A percentile compares a stretch with the other conserved stretches of the same genome.
These are phyloP conservation scores for Coccinonectria pachysandricola DNA, from an alignment of 2,329 filamentous ascomycete species.

Conservation along the genomic window DNA sequence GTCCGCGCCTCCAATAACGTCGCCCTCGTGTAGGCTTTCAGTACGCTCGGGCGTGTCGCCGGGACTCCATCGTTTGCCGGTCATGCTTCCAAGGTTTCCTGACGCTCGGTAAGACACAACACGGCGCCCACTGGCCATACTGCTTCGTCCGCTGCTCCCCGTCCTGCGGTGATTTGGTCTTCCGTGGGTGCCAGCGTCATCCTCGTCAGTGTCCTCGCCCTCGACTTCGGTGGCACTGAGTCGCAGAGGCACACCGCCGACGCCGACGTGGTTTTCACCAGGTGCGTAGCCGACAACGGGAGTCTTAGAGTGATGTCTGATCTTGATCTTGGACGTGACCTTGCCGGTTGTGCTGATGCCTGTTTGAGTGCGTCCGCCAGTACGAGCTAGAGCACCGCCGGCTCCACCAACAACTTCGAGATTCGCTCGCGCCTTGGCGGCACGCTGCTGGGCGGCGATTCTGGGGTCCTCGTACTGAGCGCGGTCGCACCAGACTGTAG, in stretches of 20 bases:
- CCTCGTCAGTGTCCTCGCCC: constrained; percentile 72
- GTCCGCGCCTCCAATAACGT: constrained; percentile 18
- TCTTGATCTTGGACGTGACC: constrained; percentile 78
- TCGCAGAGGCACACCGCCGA: constrained; percentile 76
- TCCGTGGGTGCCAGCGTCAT: constrained; percentile 40
- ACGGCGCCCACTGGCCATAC: constrained; percentile 43
- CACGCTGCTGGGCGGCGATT: constrained; percentile 69
- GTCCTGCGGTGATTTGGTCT: constrained; percentile 57
- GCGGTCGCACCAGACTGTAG: constrained; percentile 95
- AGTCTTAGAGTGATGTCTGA: constrained; percentile 75
- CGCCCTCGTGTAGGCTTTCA: constrained; percentile 39
- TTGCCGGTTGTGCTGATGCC: constrained; percentile 51
- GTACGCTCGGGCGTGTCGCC: constrained; percentile 45
- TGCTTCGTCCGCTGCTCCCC: constrained; percentile 68
- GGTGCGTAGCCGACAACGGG: constrained; percentile 71
- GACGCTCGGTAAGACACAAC: constrained; percentile 41
- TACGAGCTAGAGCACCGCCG: constrained; percentile 36
- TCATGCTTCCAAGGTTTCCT: constrained; percentile 31
- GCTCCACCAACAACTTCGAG: constrained; percentile 66
- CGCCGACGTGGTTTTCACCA: constrained; percentile 62
- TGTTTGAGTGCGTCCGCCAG: constrained; percentile 46
- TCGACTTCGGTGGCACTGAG: constrained; percentile 94
- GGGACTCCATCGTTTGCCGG: constrained; percentile 39
- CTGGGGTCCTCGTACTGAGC: constrained; percentile 86
- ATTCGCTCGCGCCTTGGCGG: constrained; percentile 77